Evolutionary conservation across 2,329 filamentous ascomycete species (phyloP).

Genomic region (Didymella pomorum): DNA sequence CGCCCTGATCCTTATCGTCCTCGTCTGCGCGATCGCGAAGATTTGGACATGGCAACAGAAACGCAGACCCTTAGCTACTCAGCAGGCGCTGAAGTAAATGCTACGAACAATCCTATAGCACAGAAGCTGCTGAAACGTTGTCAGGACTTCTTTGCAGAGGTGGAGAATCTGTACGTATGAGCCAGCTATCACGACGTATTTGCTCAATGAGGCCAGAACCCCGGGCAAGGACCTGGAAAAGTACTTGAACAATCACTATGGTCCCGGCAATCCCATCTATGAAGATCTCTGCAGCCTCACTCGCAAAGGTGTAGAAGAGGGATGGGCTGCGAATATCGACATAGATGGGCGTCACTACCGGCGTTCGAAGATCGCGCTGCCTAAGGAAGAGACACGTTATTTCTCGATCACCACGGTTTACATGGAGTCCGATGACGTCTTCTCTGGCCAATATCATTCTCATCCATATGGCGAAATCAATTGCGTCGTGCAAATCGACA

Average conservation of each 20-base stretch:
- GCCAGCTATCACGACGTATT: background rate
- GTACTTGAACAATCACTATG: constrained; percentile 47
- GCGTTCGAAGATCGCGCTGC: constrained; percentile 56
- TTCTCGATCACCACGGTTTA: constrained; percentile 67
- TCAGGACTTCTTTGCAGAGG: constrained; percentile 41
- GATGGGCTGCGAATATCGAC: constrained; percentile 48
- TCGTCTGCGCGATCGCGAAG: background rate
- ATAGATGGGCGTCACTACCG: constrained; percentile 42
- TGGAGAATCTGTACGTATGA: constrained; percentile 37
- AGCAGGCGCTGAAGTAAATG: constrained; percentile 26
- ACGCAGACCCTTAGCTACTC: constrained; percentile 14
- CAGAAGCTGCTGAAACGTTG: constrained; percentile 33
- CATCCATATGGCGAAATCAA: constrained; percentile 66
- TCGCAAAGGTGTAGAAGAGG: constrained; percentile 48
- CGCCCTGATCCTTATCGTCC: background rate
- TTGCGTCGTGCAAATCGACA: constrained; percentile 62
- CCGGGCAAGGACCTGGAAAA: constrained; percentile 48
- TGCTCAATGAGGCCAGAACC: constrained; percentile 33
- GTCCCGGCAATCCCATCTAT: constrained; percentile 48
- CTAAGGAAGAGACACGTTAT: constrained; percentile 57
- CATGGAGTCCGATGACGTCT: constrained; percentile 61
- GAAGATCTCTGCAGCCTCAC: constrained; percentile 48
- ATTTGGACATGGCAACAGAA: constrained; percentile 1
- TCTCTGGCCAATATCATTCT: constrained; percentile 62
- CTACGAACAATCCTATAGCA: constrained; percentile 30